Percentiles rank a stretch among this genome's conserved stretches.
These are phyloP conservation scores for Leccinum sublutescens DNA, from an alignment of 768 basidiomycete species.

Conservation along the genomic window DNA sequence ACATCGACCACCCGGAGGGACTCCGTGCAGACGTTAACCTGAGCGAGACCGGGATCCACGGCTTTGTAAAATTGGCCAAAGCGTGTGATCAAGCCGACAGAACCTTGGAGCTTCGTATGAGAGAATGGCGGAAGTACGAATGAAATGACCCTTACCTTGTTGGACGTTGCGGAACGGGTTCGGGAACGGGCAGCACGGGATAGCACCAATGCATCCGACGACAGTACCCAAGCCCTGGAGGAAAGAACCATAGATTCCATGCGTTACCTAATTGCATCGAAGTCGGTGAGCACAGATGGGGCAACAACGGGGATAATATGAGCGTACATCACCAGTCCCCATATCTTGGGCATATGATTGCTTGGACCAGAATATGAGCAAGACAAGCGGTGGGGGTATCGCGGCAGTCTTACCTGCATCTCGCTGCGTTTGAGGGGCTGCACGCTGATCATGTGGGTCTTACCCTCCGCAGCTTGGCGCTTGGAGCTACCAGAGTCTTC, in stretches of 20 bases:
- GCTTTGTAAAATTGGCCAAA: constrained; percentile 97
- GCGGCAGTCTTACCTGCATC: constrained; percentile 67
- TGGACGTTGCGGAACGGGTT: constrained; percentile 85
- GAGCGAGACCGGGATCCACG: constrained; percentile 88
- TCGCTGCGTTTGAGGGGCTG: constrained; percentile 81
- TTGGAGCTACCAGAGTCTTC: constrained; percentile 47
- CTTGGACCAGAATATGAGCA: constrained; percentile 37
- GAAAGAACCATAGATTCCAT: constrained; percentile 84
- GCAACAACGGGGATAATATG: not conserved
- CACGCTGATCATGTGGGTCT: constrained; percentile 63
- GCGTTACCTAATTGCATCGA: constrained; percentile 53
- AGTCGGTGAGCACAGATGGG: not conserved
- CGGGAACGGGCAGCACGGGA: constrained; percentile 82
- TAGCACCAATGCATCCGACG: constrained; percentile 68
- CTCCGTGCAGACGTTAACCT: constrained; percentile 95
- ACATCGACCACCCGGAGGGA: constrained; percentile 84
- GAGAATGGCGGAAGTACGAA: constrained; percentile 8
- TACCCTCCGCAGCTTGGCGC: constrained; percentile 27
- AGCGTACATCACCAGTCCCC: constrained; percentile 56
- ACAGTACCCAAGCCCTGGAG: constrained; percentile 66
- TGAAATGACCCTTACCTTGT: constrained; percentile 53
- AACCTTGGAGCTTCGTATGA: constrained; percentile 47
- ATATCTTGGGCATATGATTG: constrained; percentile 92
- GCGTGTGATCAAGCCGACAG: constrained; percentile 86
- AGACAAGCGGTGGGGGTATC: not conserved